These are phyloP conservation scores for Starmerella vaccinii DNA, from an alignment of 805 yeast genomes.

Conservation along the genomic window DNA sequence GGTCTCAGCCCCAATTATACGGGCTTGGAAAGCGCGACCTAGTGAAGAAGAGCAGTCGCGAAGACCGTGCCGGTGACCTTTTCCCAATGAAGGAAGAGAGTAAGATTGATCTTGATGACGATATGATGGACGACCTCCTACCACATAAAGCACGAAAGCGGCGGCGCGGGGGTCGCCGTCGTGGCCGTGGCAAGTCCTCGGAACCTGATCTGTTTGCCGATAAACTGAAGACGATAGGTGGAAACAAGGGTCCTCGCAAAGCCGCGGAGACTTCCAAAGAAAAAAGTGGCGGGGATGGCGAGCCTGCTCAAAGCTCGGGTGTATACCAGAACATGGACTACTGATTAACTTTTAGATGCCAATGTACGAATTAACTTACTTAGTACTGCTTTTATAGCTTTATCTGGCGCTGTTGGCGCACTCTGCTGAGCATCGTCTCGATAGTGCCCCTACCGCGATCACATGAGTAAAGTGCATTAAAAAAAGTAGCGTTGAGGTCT, in stretches of 20 bases:
- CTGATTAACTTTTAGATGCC: no score
- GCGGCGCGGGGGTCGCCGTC: conserved; percentile 7
- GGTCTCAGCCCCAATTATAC: conserved; percentile 25
- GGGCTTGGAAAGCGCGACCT: conserved; percentile 18
- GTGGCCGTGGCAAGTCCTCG: conserved; percentile 14
- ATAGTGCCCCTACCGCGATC: not conserved
- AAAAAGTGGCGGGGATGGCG: not conserved
- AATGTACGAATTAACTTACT: no score
- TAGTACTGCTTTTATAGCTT: no score
- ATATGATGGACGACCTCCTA: conserved; percentile 31
- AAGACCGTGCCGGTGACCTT: conserved; percentile 21
- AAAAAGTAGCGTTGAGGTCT: not conserved
- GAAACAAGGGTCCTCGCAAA: conserved; percentile 1
- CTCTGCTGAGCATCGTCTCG: no score
- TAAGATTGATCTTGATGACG: conserved; percentile 6
- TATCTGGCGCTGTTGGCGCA: no score
- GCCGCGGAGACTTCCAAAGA: not conserved
- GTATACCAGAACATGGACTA: conserved; percentile 24
- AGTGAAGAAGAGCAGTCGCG: conserved; percentile 5
- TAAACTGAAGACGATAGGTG: conserved; percentile 8
- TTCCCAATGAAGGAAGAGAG: conserved; percentile 23
- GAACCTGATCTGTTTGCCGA: conserved; percentile 23
- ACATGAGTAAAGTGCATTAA: not conserved
- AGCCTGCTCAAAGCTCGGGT: conserved; percentile 1
- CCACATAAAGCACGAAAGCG: conserved; percentile 26